Evolutionary conservation across 768 basidiomycete genomes (phyloP).

Genomic region (Pluteus cervinus): DNA sequence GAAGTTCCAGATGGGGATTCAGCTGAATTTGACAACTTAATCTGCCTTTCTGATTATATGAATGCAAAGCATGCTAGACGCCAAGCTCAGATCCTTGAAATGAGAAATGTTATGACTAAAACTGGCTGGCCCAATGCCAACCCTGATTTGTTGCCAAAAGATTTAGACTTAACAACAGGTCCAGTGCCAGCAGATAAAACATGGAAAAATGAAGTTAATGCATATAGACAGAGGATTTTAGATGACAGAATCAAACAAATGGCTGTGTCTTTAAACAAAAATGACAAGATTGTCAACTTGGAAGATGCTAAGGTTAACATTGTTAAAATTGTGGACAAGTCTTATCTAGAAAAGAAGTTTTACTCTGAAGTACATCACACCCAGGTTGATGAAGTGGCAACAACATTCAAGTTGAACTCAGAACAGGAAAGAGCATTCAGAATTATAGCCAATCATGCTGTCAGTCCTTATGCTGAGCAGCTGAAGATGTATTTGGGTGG

Average conservation of each 20-base stretch:
- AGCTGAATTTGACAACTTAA: neutral
- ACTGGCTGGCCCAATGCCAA: slow-evolving; percentile 1
- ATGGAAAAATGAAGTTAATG: too few species aligned
- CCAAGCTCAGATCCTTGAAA: slow-evolving; percentile 3
- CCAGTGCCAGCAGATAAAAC: too few species aligned
- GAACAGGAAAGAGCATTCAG: slow-evolving; percentile 26
- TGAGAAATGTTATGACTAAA: slow-evolving; percentile 2
- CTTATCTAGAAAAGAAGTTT: slow-evolving; percentile 14
- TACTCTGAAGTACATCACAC: neutral
- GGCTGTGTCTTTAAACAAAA: neutral
- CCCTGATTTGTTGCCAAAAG: too few species aligned
- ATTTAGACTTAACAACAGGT: too few species aligned
- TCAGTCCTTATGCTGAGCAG: slow-evolving; percentile 11
- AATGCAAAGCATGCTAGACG: slow-evolving; percentile 1
- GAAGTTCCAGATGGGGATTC: slow-evolving; percentile 1
- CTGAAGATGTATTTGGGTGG: slow-evolving; percentile 28
- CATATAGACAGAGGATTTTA: too few species aligned
- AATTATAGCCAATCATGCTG: slow-evolving; percentile 22
- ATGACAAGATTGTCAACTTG: neutral
- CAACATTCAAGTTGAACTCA: slow-evolving; percentile 15
- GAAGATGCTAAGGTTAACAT: neutral
- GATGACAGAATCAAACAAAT: slow-evolving; percentile 13
- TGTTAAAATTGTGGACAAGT: slow-evolving; percentile 18
- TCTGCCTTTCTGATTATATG: neutral
- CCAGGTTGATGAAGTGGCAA: slow-evolving; percentile 4